Base-by-base conservation (phyloP, 202 grass and related monocot genomes). In the Digitaria exilis region DNA sequence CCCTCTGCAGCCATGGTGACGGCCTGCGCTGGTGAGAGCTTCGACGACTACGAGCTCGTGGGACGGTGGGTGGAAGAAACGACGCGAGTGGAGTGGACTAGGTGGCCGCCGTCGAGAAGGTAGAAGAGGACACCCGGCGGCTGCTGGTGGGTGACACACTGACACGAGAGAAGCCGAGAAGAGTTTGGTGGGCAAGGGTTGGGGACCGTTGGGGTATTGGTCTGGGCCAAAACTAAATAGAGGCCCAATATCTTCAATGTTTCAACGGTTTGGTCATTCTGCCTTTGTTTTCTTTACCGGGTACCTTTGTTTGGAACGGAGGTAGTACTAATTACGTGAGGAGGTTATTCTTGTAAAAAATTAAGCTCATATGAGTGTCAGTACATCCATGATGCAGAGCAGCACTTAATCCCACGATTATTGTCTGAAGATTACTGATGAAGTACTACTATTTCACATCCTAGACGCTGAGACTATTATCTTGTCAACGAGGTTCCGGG, bases 1-100 rank as follows among this genome's bases (percentile, higher is more conserved):
- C 69, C 69, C 69, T 68, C 62, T 15, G 24, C 69, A 45, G 76
- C 76, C 87, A 84, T 88, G 69, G 58, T 2, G 70, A 24, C 48
- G 57, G 11, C 63, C 58, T 2, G 57, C 32, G 26, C 56, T 3
- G 65, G 65, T 6, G n/a, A 45, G 21, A 78, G 70, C 22, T 78
- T 75, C 69, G 21, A 25, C 68, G 70, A 75, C 61, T n/a, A 28
- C 30, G 74, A 83, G 57, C 41, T 41, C n/a, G 51, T 48, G 31
- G 0, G 63, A 41, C 43, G 21, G 65, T 57, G 72, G 35, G 9
- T 39, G 22, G 70, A 42, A 30, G 62, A 73, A 51, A 34, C 24
- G 42, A 50, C 51, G 2, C 18, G 70, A 21, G 72, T 57, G n/a
- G 41, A 71, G 42, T 19, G 59, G 56, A 19, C 24, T 13, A 5